Percentiles rank a stretch among this genome's conserved stretches.
Conservation (phyloP, 2,329 filamentous ascomycete genomes). For the Calonectria henricotiae region DNA sequence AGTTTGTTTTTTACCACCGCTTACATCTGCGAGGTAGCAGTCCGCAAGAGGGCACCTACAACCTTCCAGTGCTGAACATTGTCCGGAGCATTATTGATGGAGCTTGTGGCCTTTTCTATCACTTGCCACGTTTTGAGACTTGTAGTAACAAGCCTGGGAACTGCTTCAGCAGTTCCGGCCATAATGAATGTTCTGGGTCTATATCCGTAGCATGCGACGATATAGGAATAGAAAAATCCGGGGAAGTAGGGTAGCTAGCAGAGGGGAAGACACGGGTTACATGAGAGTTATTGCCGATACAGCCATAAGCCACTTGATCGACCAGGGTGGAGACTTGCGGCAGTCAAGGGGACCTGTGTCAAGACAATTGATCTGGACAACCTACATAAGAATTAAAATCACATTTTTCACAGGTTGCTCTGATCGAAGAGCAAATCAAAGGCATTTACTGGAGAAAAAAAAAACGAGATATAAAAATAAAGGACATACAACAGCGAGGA, state of each 20-base stretch:
- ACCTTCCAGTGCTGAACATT: neutral
- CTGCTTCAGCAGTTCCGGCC: neutral
- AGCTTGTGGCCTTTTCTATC: neutral
- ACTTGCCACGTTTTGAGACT: conserved; percentile 2
- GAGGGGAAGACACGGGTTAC: neutral
- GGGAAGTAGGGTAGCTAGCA: conserved; percentile 11
- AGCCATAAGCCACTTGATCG: neutral
- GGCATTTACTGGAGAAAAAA: too few species aligned
- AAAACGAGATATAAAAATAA: too few species aligned
- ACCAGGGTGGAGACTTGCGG: too few species aligned
- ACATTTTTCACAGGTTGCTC: too few species aligned
- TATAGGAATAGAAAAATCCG: neutral
- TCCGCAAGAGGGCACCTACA: neutral
- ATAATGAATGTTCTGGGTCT: neutral
- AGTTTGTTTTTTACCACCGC: neutral
- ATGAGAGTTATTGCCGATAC: neutral
- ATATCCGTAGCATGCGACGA: neutral
- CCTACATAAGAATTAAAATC: too few species aligned
- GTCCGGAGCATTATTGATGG: neutral
- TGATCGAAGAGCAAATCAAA: too few species aligned
- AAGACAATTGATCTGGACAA: too few species aligned
- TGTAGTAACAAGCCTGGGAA: neutral
- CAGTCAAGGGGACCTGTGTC: too few species aligned
- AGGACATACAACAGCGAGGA: too few species aligned
- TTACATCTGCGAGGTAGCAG: neutral